phyloP scores from a whole-genome alignment of 148 eudicot species.

The Rhododendron henanense region DNA sequence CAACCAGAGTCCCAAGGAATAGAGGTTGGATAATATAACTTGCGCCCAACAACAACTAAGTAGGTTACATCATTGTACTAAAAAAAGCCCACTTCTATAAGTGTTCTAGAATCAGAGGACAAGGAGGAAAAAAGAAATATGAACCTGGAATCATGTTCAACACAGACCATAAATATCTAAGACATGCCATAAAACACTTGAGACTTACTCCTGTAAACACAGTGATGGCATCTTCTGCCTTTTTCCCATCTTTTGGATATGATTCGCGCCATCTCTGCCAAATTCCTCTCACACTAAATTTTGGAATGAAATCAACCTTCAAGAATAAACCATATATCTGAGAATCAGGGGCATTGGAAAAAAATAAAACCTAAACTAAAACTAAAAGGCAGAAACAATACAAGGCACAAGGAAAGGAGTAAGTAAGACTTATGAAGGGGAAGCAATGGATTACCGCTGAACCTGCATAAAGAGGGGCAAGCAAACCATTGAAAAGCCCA shows the following conservation, averaged over 20 bases:
- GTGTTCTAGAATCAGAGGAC: not conserved
- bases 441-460: slow-evolving; percentile 53
- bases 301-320: slow-evolving; percentile 96
- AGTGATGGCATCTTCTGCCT: slow-evolving; percentile 61
- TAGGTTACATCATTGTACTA: not conserved
- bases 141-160: not conserved
- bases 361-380: not conserved
- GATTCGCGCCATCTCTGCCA: slow-evolving; percentile 99
- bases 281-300: slow-evolving; percentile 95
- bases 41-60: not conserved
- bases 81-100: not conserved
- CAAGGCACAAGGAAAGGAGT: not conserved
- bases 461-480: slow-evolving; percentile 93
- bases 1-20: not conserved
- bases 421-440: not conserved
- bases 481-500: slow-evolving; percentile 90
- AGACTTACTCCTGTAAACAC: slow-evolving; percentile 90
- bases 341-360: slow-evolving; percentile 5
- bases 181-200: not conserved
- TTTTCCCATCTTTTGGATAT: slow-evolving; percentile 63
- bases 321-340: slow-evolving; percentile 12
- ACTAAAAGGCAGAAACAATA: not conserved
- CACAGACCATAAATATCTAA: not conserved
- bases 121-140: not conserved
- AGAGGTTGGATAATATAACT: not conserved